phyloP scores from a whole-genome alignment of 495 filamentous ascomycete species.

The Friedmanniomyces simplex region DNA sequence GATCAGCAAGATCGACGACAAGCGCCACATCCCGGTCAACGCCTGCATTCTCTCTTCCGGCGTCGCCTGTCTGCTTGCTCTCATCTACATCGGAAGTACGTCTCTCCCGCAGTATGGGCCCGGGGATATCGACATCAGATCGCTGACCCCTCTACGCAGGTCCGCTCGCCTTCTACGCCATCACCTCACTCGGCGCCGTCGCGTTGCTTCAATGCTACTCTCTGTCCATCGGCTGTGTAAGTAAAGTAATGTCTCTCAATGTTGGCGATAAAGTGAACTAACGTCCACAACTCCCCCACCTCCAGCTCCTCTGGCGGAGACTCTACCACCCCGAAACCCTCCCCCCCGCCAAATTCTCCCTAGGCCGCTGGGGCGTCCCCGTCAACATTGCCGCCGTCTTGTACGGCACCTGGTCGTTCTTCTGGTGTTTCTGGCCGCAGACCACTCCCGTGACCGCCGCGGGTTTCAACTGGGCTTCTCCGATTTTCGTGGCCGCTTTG shows the following conservation, averaged over 20 bases:
- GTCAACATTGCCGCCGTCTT: slow-evolving; percentile 23
- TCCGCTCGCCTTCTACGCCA: neutral
- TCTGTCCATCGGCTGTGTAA: slow-evolving; percentile 21
- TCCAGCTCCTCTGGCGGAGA: slow-evolving; percentile 16
- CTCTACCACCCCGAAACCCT: slow-evolving; percentile 21
- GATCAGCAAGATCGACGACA: neutral
- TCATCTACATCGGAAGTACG: slow-evolving; percentile 50
- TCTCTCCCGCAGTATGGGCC: too few relatives aligned
- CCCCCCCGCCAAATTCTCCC: slow-evolving; percentile 19
- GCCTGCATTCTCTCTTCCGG: slow-evolving; percentile 38
- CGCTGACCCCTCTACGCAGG: neutral
- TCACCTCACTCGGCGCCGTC: slow-evolving; percentile 29
- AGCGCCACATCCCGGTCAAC: neutral
- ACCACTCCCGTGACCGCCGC: neutral
- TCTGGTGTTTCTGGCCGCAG: slow-evolving; percentile 1
- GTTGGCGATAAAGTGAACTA: neutral
- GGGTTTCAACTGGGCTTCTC: neutral
- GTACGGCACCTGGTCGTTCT: slow-evolving; percentile 20
- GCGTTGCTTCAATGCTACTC: slow-evolving; percentile 14
- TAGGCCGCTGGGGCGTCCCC: slow-evolving; percentile 22
- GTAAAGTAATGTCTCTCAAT: neutral
- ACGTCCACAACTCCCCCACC: neutral
- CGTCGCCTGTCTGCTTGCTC: slow-evolving; percentile 41
- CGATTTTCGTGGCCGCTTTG: neutral
- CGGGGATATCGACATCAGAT: slow-evolving; percentile 36